Base-by-base conservation (phyloP, 331 rosid genomes). In the Phaseolus coccineus region DNA sequence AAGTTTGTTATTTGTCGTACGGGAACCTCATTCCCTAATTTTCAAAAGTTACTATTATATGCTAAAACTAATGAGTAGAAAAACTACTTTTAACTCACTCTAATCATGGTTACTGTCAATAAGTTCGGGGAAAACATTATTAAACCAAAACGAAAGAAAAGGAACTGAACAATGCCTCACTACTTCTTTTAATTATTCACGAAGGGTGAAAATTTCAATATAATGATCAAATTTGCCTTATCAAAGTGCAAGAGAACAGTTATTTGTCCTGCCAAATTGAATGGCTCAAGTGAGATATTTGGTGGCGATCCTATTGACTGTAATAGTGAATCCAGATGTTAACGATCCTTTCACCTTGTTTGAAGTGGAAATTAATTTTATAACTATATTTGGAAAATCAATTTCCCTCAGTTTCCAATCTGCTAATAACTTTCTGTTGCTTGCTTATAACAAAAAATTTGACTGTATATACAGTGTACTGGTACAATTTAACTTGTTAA, bases 101-200 rank as follows among this genome's bases (percentile, higher is more conserved):
- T 58, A 74, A 48, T 25, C 71, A 67, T 80, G 67, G n/a, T 48
- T 63, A 57, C n/a, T 68, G 19, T 27, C 27, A 63, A 46, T 42
- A 58, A 37, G 22, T 37, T 33, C 37, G 25, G 48, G 22, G 56
- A 46, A 22, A 63, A 37, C 52, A 67, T 77, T 25, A 77, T 56
- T 69, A 68, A 55, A 42, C 16, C 30, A 64, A 40, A 70, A 58
- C 58, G 19, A 24, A 66, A 35, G 27, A 31, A 25, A 37, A 48
- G 8, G 44, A 39, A 27, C 6, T 16, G 19, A 62, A 64, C 10
- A 31, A 9, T 40, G 11, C 11, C 69, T 7, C 12, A 7, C 11
- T 22, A 1, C 2, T 33, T 33, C 56, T 68, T 30, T 67, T 30
- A 40, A 48, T 35, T 77, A 53, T 39, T 65, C n/a, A 15, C 39